Evolutionary conservation across 2,329 filamentous ascomycete species (phyloP).

Genomic region (Fusarium armeniacum): DNA sequence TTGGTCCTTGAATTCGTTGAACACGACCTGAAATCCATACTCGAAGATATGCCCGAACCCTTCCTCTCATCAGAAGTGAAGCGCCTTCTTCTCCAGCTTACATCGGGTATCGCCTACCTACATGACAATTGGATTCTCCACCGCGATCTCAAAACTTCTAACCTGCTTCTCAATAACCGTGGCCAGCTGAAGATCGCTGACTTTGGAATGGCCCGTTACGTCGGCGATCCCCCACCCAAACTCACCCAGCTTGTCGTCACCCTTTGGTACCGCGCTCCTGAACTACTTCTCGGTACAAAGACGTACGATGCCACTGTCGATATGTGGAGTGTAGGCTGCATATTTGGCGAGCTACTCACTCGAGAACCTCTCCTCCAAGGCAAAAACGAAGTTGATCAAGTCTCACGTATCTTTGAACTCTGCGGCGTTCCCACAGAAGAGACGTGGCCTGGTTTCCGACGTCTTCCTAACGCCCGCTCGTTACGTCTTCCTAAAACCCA

Average conservation of each 20-base stretch:
- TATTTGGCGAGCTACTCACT: conserved; percentile 91
- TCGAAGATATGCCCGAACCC: conserved; percentile 93
- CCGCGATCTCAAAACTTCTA: conserved; percentile 93
- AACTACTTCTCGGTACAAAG: conserved; percentile 85
- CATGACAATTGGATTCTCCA: conserved; percentile 93
- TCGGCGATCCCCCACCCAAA: conserved; percentile 80
- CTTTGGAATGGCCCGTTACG: conserved; percentile 97
- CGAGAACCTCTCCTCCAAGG: conserved; percentile 88
- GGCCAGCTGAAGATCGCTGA: conserved; percentile 96
- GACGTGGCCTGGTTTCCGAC: conserved; percentile 87
- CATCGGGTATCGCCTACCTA: conserved; percentile 84
- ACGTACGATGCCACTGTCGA: conserved; percentile 84
- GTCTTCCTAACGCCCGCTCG: conserved; percentile 86
- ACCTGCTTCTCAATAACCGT: conserved; percentile 94
- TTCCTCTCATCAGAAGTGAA: conserved; percentile 95
- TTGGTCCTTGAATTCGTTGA: conserved; percentile 98
- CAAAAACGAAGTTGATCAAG: conserved; percentile 91
- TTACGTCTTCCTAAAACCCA: conserved; percentile 75
- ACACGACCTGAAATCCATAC: conserved; percentile 93
- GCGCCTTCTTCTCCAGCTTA: conserved; percentile 86
- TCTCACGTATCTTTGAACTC: conserved; percentile 88
- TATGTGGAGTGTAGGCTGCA: conserved; percentile 96
- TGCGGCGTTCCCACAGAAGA: conserved; percentile 88
- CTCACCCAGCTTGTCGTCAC: conserved; percentile 96
- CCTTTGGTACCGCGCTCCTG: conserved; percentile 94